Percentiles rank a stretch among this genome's conserved stretches.
Conservation (phyloP, 345 rosid species). For the Leavenworthia alabamica region DNA sequence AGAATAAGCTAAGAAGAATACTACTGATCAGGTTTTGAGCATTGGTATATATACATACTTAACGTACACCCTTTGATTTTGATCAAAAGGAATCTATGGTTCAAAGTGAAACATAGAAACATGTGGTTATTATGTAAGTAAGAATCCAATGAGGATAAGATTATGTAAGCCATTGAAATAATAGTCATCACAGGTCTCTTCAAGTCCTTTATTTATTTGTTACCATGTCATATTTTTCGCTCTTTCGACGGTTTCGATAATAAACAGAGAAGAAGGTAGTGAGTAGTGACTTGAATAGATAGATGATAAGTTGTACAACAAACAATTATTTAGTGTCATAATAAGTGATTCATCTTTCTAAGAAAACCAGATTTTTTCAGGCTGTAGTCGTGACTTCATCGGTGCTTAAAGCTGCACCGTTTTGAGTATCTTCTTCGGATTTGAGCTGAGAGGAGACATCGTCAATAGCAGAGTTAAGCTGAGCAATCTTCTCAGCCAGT, state of each 20-base stretch:
- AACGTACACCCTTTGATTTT: slow-evolving; percentile 6
- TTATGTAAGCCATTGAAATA: slow-evolving; percentile 14
- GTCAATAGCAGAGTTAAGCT: slow-evolving; percentile 81
- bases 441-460: slow-evolving; percentile 72
- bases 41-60: slow-evolving; percentile 18
- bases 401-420: slow-evolving; percentile 46
- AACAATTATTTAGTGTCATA: slow-evolving; percentile 15
- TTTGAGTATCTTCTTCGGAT: slow-evolving; percentile 53
- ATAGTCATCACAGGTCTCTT: not conserved
- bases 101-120: slow-evolving; percentile 32
- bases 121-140: slow-evolving; percentile 48
- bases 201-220: not conserved
- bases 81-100: slow-evolving; percentile 32
- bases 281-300: too few relatives aligned
- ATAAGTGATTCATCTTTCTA: too few relatives aligned
- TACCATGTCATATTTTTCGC: too few relatives aligned
- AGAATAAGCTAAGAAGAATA: slow-evolving; percentile 13
- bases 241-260: too few relatives aligned
- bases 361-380: slow-evolving; percentile 27
- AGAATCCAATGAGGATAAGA: slow-evolving; percentile 51
- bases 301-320: slow-evolving; percentile 9
- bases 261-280: too few relatives aligned
- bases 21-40: slow-evolving; percentile 1
- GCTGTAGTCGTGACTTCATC: slow-evolving; percentile 62
- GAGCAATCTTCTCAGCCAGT: slow-evolving; percentile 73